These are phyloP conservation scores for Lactarius vividus DNA, from an alignment of 768 basidiomycete genomes.

Conservation along the genomic window DNA sequence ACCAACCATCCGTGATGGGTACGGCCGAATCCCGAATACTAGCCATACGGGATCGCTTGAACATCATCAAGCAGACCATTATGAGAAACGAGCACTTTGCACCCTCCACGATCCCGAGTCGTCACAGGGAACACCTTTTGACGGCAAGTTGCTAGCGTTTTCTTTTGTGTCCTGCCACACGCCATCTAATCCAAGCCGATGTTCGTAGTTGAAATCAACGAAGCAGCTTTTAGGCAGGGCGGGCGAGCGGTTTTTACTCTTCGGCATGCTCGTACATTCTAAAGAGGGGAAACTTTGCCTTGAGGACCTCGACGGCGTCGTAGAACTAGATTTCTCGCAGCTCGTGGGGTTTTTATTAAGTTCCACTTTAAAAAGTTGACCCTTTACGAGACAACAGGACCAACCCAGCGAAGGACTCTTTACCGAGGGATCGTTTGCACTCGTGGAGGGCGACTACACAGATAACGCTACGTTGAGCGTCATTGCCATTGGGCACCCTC, in stretches of 20 bases:
- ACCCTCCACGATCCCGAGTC: constrained; percentile 88
- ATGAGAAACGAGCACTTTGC: constrained; percentile 97
- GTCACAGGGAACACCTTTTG: constrained; percentile 82
- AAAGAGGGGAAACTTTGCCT: constrained; percentile 89
- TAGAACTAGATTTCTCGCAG: constrained; percentile 84
- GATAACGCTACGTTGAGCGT: constrained; percentile 87
- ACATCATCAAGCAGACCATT: constrained; percentile 90
- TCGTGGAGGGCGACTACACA: constrained; percentile 96
- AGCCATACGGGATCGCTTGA: constrained; percentile 79
- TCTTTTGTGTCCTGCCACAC: not conserved
- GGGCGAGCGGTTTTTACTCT: constrained; percentile 84
- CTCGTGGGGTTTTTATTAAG: constrained; percentile 49
- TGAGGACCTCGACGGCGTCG: constrained; percentile 90
- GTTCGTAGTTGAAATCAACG: constrained; percentile 79
- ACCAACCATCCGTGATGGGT: constrained; percentile 69
- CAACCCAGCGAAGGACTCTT: constrained; percentile 94
- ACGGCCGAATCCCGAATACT: constrained; percentile 77
- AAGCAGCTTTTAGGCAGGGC: constrained; percentile 92
- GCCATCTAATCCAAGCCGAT: constrained; percentile 11
- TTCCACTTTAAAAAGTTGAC: not conserved
- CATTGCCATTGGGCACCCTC: constrained; percentile 95
- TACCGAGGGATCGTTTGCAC: constrained; percentile 92
- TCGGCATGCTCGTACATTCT: constrained; percentile 88
- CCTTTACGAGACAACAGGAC: constrained; percentile 47
- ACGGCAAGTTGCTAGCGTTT: constrained; percentile 52